Evolutionary conservation across 768 basidiomycete genomes (phyloP).

Genomic region (Suillus subaureus): DNA sequence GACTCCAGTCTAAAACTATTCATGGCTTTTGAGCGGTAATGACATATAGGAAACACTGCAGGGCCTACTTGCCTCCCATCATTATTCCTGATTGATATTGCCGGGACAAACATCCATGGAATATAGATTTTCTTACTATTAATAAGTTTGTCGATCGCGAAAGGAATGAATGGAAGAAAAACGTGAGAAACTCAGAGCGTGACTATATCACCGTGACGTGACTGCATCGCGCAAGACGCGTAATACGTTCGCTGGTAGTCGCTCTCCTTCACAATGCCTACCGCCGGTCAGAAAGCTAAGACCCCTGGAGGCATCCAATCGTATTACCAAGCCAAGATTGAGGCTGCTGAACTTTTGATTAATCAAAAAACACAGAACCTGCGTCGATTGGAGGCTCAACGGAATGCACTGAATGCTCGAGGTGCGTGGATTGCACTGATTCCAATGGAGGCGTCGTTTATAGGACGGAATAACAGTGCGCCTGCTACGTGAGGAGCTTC

Average conservation of each 20-base stretch:
- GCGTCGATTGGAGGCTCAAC: conserved; percentile 91
- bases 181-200: not conserved
- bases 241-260: conserved; percentile 2
- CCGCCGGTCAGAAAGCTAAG: conserved; percentile 32
- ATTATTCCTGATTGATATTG: not conserved
- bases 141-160: not conserved
- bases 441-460: conserved; percentile 12
- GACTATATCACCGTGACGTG: not conserved
- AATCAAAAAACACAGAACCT: conserved; percentile 97
- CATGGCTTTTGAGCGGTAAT: not conserved
- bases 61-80: not conserved
- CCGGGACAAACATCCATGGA: not conserved
- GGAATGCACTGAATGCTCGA: conserved; percentile 95
- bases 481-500: conserved; percentile 88
- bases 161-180: not conserved
- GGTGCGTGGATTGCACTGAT: conserved; percentile 48
- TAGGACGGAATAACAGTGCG: conserved; percentile 56
- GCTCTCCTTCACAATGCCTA: conserved; percentile 37
- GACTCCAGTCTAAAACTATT: not conserved
- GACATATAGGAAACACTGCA: not conserved
- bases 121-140: not conserved
- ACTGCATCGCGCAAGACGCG: conserved; percentile 5
- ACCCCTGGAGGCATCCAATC: conserved; percentile 75
- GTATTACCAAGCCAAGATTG: conserved; percentile 97
- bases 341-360: conserved; percentile 88